Base-by-base conservation (phyloP, 495 filamentous ascomycete genomes). In the Aspergillus panamensis region DNA sequence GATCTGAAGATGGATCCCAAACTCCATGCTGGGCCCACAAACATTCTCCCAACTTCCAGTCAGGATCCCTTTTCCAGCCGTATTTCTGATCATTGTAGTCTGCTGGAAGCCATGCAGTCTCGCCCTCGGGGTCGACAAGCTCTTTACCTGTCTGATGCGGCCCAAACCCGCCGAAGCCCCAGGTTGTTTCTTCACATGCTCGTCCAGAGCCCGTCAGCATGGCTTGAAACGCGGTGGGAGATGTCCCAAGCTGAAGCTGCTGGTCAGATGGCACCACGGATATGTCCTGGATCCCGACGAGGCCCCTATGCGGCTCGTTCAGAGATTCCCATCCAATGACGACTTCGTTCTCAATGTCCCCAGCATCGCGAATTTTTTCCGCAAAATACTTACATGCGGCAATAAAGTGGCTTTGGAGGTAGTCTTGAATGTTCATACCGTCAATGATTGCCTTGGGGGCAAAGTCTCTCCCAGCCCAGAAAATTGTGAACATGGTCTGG, bases 11-110 rank as follows among this genome's bases (percentile, higher is more conserved):
- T 8, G 89, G 88, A 66, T 97, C 92, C 94, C 94, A 98, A 0
- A 97, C 84, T 5, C 91, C 92, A 72, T 97, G 92, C 61, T 97
- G 94, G 12, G 95, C 94, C 94, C 94, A 98, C 30, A 97, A 61
- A 67, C 94, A 97, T 71, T 95, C 85, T 14, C 93, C 95, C 9
- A 98, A 72, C 63, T 87, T 94, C 94, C 94, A 98, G 8, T 76
- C 84, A 12, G 88, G 82, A 65, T 94, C 92, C 61, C 94, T 82
- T 62, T 86, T 90, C 86, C 90, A 98, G 37, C 90, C 92, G 66
- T 98, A 98, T 57, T 84, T 81, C 3, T 82, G 83, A 53, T 97
- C 95, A 66, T 96, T 87, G 67, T 92, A 89, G 42, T 82, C 84
- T 13, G 75, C 77, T 14, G 90, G 84, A 39, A 97, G 73, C 95